Base-by-base conservation (phyloP, 2,329 filamentous ascomycete genomes). In the Hymenoscyphus fraxineus region DNA sequence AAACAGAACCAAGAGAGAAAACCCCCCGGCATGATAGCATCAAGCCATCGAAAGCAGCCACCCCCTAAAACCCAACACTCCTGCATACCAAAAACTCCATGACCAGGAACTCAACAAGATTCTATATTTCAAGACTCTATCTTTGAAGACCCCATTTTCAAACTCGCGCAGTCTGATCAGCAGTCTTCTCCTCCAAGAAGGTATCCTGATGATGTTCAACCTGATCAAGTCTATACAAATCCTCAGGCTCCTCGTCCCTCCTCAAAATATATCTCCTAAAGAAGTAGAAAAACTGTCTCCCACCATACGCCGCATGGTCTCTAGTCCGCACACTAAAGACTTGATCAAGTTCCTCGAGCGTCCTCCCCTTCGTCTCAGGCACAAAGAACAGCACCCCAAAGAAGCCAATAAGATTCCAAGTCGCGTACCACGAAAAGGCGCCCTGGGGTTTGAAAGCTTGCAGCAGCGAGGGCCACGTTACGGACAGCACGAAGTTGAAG, bases 401-500 rank as follows among this genome's bases (percentile, higher is more conserved):
- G 47, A 64, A 64, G 2, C 62, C 62, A 12, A 64, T 44, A 6
- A 64, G 40, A 67, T 86, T 86, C 71, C 85, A 80, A 0, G 77
- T 78, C 0, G 83, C 78, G 67, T 86, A 86, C 55, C 82, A 76
- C 2, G 78, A 77, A 66, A 85, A 85, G 0, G 82, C 79, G 2
- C 83, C 82, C 38, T 65, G 63, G 7, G 67, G 64, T 19, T 63
- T 63, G 44, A 69, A 69, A 3, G 65, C 65, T 13, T 61, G 41
- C 16, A 69, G 54, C 12, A 68, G 59, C 1, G 64, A 66, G 13
- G 68, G 68, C 65, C 68, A 69, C 1, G 68, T 88, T 62, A 90
- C 82, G 32, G 82, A 81, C n/a, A 90, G 76, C 0, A 89, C 81
- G 1, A 83, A 80, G 0, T 83, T 83, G 80, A 81, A 84, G 68